These are phyloP conservation scores for Canavalia gladiata DNA, from an alignment of 306 rosid genomes.

Conservation along the genomic window DNA sequence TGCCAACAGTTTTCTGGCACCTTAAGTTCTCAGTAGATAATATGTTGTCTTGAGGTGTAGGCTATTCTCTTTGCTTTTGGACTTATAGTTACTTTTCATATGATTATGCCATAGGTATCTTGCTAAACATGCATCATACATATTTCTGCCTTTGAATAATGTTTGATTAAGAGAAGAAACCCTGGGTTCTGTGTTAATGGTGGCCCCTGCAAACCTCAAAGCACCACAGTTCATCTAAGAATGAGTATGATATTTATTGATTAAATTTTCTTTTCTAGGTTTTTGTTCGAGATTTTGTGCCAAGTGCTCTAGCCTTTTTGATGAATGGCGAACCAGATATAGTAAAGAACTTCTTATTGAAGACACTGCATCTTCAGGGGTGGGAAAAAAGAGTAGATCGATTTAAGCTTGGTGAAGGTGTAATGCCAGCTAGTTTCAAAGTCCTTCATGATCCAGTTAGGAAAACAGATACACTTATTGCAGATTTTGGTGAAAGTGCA, in stretches of 20 bases:
- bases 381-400: constrained; percentile 94
- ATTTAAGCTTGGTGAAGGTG: constrained; percentile 96
- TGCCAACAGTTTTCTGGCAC: constrained; percentile 5
- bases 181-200: constrained; percentile 3
- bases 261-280: constrained; percentile 58
- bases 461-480: constrained; percentile 79
- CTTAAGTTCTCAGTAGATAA: constrained; percentile 22
- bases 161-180: constrained; percentile 13
- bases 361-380: constrained; percentile 88
- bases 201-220: constrained; percentile 4
- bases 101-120: neutral
- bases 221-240: neutral
- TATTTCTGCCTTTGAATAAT: constrained; percentile 25
- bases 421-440: constrained; percentile 95
- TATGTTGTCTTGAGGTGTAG: neutral
- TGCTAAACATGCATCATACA: neutral
- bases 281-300: constrained; percentile 93
- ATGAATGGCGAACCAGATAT: constrained; percentile 97
- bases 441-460: constrained; percentile 84
- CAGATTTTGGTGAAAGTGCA: constrained; percentile 97
- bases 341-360: constrained; percentile 83
- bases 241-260: constrained; percentile 22
- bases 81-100: constrained; percentile 20
- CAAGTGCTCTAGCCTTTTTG: constrained; percentile 90
- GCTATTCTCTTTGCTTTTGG: constrained; percentile 5